Percentiles rank a stretch among this genome's conserved stretches.
phyloP scores from a whole-genome alignment of 345 rosid species.

The Populus ilicifolia region DNA sequence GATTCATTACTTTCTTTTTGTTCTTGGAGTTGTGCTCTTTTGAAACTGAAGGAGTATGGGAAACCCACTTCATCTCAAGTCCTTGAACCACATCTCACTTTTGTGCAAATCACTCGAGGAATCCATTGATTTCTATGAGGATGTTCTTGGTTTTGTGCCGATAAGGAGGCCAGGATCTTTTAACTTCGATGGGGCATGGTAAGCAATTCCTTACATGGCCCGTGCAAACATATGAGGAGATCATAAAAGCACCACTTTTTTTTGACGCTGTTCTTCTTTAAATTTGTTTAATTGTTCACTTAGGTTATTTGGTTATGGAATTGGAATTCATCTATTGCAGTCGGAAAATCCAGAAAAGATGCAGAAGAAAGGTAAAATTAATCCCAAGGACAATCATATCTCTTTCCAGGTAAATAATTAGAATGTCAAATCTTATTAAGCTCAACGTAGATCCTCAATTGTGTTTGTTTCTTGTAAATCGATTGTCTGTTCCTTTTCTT shows the following conservation, averaged over 20 bases:
- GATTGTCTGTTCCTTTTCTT: not conserved
- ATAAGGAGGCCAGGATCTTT: conserved; percentile 44
- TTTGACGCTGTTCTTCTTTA: not conserved
- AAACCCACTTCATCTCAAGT: conserved; percentile 26
- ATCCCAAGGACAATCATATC: conserved; percentile 43
- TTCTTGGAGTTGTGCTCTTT: not conserved
- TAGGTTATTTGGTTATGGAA: conserved; percentile 38
- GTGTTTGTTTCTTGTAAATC: not conserved
- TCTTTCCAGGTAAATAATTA: conserved; percentile 37
- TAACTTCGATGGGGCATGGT: conserved; percentile 47
- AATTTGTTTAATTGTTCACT: not conserved
- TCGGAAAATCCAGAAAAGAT: conserved; percentile 14
- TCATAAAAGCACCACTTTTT: not conserved
- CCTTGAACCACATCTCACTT: conserved; percentile 31
- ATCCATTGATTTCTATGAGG: conserved; percentile 32
- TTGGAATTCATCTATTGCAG: conserved; percentile 37
- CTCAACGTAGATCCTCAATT: not conserved
- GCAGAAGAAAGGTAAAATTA: conserved; percentile 28
- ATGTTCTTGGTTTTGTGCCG: conserved; percentile 36
- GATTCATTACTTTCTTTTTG: not conserved
- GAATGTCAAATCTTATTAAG: not conserved
- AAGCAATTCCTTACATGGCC: not conserved
- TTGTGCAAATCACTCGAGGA: conserved; percentile 33
- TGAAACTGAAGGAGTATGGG: conserved; percentile 13
- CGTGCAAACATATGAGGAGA: not conserved